Percentiles rank a stretch among this genome's conserved stretches.
These are phyloP conservation scores for Diaporthe vexans DNA, from an alignment of 2,329 filamentous ascomycete species.

Conservation along the genomic window DNA sequence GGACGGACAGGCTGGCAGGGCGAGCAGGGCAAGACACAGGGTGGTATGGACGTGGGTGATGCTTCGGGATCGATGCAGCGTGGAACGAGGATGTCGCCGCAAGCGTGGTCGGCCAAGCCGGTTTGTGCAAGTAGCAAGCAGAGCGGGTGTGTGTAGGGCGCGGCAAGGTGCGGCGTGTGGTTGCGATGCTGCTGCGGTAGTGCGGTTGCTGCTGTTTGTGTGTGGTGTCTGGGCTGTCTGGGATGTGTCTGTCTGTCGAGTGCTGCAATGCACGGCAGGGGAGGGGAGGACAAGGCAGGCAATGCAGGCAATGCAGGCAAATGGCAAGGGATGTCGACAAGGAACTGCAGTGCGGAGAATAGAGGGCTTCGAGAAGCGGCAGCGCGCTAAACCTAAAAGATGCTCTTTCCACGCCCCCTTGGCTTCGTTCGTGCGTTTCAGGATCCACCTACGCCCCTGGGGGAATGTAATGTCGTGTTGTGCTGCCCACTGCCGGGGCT, in stretches of 20 bases:
- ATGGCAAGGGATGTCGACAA: slow-evolving; percentile 2
- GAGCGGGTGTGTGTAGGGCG: not conserved
- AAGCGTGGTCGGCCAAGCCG: slow-evolving; percentile 32
- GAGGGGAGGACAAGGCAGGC: slow-evolving; percentile 11
- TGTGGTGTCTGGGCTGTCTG: not conserved
- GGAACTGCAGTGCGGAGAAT: slow-evolving; percentile 38
- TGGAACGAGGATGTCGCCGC: slow-evolving; percentile 29
- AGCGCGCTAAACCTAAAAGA: slow-evolving; percentile 38
- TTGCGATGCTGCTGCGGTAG: slow-evolving; percentile 24
- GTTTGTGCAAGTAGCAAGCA: slow-evolving; percentile 1
- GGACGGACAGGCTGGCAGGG: not conserved
- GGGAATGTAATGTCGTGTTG: slow-evolving; percentile 21
- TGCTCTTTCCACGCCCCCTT: slow-evolving; percentile 6
- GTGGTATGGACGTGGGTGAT: slow-evolving; percentile 5
- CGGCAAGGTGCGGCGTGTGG: not conserved
- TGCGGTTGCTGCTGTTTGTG: not conserved
- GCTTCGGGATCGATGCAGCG: slow-evolving; percentile 28
- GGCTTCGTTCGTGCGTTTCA: slow-evolving; percentile 38
- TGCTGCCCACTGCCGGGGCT: slow-evolving; percentile 17
- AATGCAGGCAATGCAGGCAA: not conserved
- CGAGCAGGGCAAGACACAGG: not conserved
- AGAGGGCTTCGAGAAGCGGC: slow-evolving; percentile 42
- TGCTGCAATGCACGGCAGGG: slow-evolving; percentile 20
- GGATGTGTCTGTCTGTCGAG: not conserved
- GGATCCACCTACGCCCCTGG: slow-evolving; percentile 35